phyloP scores from a whole-genome alignment of 73 alveolate genomes.

The Effrenium voratum region DNA sequence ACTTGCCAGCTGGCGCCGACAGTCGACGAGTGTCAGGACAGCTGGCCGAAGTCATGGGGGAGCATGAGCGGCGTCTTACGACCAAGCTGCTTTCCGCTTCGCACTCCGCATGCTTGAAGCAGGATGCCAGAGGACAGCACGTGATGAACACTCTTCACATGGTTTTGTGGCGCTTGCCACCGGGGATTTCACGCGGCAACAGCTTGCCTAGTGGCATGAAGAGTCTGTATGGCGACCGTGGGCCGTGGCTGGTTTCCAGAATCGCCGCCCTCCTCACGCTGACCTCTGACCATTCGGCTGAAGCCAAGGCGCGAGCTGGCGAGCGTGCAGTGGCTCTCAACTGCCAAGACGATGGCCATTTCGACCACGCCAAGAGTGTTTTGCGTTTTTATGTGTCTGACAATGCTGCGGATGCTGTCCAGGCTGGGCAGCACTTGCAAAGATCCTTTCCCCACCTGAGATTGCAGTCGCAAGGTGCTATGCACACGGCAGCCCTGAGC shows the following conservation, averaged over 20 bases:
- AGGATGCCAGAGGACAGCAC: background rate
- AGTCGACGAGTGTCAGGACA: background rate
- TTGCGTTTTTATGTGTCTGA: background rate
- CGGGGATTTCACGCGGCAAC: background rate
- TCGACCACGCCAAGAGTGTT: background rate
- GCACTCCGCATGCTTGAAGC: background rate
- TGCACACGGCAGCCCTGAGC: background rate
- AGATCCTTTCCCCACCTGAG: background rate
- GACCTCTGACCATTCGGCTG: background rate
- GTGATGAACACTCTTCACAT: background rate
- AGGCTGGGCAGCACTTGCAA: background rate
- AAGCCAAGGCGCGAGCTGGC: background rate
- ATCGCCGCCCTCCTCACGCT: background rate
- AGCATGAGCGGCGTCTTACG: background rate
- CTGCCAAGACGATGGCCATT: background rate
- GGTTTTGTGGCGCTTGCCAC: background rate
- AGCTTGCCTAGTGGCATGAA: background rate
- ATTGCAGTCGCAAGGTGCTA: background rate
- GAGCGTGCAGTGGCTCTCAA: background rate
- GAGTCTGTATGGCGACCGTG: background rate
- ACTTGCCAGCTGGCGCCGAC: conserved; percentile 8
- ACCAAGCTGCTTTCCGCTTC: background rate
- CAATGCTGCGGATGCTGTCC: background rate
- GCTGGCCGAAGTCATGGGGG: background rate
- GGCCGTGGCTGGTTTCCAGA: background rate